These are phyloP conservation scores for Hypoxylon cercidicola DNA, from an alignment of 495 filamentous ascomycete species.

Conservation along the genomic window DNA sequence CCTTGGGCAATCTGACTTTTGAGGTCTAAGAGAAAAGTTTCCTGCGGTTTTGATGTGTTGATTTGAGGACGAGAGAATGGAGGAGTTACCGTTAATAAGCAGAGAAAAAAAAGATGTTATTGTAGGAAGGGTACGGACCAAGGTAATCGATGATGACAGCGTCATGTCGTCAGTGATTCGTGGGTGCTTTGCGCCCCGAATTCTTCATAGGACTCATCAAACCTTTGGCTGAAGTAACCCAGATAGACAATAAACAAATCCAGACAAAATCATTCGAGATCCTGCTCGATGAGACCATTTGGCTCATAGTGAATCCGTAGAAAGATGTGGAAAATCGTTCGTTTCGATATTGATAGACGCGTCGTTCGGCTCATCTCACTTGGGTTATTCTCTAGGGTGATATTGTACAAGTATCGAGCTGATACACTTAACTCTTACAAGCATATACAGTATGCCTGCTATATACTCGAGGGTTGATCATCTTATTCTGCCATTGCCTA, in stretches of 20 bases:
- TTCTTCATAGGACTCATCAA: too few relatives aligned
- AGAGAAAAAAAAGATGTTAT: conserved; percentile 7
- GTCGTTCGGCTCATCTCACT: background rate
- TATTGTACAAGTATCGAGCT: conserved; percentile 34
- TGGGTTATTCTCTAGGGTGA: conserved; percentile 10
- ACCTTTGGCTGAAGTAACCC: too few relatives aligned
- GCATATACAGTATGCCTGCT: conserved; percentile 4
- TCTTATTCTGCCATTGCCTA: background rate
- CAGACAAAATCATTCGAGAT: too few relatives aligned
- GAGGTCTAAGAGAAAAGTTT: conserved; percentile 10
- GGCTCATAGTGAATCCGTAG: too few relatives aligned
- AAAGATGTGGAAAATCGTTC: background rate
- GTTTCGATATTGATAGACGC: background rate
- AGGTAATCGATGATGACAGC: background rate
- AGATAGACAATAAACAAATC: too few relatives aligned
- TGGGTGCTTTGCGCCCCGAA: too few relatives aligned
- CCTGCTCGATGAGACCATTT: too few relatives aligned
- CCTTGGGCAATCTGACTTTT: conserved; percentile 16
- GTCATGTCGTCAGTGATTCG: too few relatives aligned
- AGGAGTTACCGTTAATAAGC: conserved; percentile 3
- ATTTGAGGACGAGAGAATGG: conserved; percentile 14
- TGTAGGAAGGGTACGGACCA: conserved; percentile 17
- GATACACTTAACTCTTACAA: conserved; percentile 25
- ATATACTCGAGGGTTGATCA: background rate
- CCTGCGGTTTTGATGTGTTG: conserved; percentile 11